Evolutionary conservation across 441 rosid species (phyloP).

Genomic region (Gossypium lobatum): DNA sequence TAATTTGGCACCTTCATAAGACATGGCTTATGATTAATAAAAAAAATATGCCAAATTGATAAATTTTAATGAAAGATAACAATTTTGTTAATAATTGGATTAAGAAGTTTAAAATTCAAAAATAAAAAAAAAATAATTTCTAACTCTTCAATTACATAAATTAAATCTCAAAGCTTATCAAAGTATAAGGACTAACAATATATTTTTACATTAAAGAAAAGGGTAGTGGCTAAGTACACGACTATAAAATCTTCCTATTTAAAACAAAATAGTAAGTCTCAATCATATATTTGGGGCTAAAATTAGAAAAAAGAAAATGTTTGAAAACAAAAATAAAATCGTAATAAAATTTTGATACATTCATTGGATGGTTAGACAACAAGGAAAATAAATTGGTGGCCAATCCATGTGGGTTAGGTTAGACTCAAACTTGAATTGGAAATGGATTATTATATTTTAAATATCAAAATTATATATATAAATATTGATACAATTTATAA

Average conservation of each 20-base stretch:
- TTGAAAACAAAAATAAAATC: background rate
- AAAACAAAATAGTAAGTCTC: background rate
- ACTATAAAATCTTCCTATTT: background rate
- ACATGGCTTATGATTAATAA: too few species aligned
- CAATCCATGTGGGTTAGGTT: background rate
- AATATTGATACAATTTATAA: too few species aligned
- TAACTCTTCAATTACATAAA: background rate
- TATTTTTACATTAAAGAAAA: background rate
- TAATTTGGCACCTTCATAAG: too few species aligned
- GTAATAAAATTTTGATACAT: background rate
- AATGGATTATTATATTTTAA: background rate
- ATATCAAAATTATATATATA: too few species aligned
- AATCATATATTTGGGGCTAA: background rate
- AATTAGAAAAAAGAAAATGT: background rate
- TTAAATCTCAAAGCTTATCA: background rate
- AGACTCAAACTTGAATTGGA: background rate
- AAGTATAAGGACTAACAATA: background rate
- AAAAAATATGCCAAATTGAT: too few species aligned
- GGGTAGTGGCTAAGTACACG: background rate
- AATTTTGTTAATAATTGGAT: background rate
- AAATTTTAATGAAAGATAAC: too few species aligned
- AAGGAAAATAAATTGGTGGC: background rate
- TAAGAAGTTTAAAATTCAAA: background rate
- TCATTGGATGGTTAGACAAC: too few species aligned
- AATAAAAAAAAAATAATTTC: background rate